phyloP scores from a whole-genome alignment of 257 asterid genomes.

The Ophiorrhiza pumila region DNA sequence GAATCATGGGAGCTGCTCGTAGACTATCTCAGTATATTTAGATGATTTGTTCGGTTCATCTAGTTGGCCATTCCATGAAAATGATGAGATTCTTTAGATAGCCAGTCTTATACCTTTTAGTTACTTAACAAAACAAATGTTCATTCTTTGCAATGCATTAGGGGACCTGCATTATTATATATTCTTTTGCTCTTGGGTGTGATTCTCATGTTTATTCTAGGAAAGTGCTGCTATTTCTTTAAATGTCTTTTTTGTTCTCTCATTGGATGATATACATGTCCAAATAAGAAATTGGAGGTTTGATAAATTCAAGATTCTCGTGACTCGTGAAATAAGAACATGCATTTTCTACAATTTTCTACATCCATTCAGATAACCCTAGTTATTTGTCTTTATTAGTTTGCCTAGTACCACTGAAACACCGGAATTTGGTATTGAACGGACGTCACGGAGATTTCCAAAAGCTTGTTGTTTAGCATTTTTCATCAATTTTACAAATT shows the following conservation, averaged over 20 bases:
- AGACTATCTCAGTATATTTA: not conserved
- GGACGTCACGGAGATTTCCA: not conserved
- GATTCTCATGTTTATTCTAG: not conserved
- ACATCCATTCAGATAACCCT: too few species aligned
- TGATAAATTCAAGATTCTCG: too few species aligned
- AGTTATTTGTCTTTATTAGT: too few species aligned
- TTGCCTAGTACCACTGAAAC: too few species aligned
- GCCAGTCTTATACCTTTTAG: not conserved
- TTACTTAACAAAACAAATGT: not conserved
- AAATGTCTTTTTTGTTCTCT: not conserved
- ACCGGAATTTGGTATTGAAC: not conserved
- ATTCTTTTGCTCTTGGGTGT: not conserved
- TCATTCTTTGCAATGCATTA: not conserved
- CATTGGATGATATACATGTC: not conserved
- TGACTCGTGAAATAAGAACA: too few species aligned
- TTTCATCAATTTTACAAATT: slow-evolving; percentile 4
- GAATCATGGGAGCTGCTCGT: not conserved
- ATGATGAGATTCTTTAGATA: not conserved
- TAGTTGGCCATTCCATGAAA: not conserved
- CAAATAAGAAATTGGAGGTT: too few species aligned
- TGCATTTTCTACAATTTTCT: too few species aligned
- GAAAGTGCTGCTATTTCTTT: not conserved
- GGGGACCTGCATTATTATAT: too few species aligned
- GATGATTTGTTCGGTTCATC: not conserved
- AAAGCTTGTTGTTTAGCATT: not conserved